Evolutionary conservation across 2,329 filamentous ascomycete species (phyloP), one percentile per base, ranked within the genome.

Genomic region (Paraphoma sp.): DNA sequence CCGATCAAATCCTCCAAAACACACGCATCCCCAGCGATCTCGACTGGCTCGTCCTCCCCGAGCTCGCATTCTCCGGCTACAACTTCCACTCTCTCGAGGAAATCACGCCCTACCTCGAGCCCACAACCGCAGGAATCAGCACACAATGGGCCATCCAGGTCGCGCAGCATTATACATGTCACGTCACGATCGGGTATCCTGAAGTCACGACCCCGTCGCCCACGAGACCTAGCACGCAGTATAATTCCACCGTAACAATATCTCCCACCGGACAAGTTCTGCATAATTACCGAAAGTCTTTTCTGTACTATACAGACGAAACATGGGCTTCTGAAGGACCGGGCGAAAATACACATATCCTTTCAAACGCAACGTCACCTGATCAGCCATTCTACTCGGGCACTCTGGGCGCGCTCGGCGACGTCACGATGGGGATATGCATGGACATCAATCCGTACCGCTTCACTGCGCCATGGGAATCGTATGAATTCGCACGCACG

Each of bases 41-140:
- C 1, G 89, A 92, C 69, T 81, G 93, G 30, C 80, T 95, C 0
- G 86, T 94, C 0, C 78, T 94, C 0, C 90, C 91, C 0, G 91
- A 94, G 71, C 78, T 94, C 73, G 89, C 91, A 1, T 92, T 94
- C 69, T 84, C 86, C 86, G 89, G 91, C 30, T 95, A 93, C 79
- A 93, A 93, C 72, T 94, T 93, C 78, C 83, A 84, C 42, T 89
- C 87, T 0, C 73, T 91, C 2, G 78, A 84, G 31, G 83, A 91
- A 1, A 92, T 94, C 43, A 76, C 77, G 1, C 89, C 89, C 0
- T 90, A 82, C 63, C 84, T 94, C 3, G 91, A 95, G 68, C 84
- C 81, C 0, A 85, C 85, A 0, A 83, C 84, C 5, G 80, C 84
- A 0, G 91, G 91, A 0, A 86, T 89, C 51, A 87, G 83, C 6